Evolutionary conservation across 768 basidiomycete species (phyloP).

Genomic region (Amanita inopinata): DNA sequence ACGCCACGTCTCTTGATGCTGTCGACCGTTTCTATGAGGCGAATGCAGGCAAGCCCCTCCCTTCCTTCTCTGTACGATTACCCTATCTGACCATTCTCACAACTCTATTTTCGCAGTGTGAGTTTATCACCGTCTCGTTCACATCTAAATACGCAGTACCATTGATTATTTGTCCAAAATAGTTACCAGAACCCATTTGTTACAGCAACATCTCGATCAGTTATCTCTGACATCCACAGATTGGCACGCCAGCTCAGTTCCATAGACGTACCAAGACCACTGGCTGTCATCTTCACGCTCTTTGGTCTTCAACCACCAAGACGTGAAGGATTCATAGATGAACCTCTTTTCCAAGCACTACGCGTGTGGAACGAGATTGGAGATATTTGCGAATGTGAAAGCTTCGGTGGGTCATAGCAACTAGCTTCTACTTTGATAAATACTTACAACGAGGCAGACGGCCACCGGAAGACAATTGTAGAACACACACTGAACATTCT

Average conservation of each 20-base stretch:
- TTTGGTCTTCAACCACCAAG: conserved; percentile 35
- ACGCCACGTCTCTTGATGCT: conserved; percentile 37
- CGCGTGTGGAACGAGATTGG: conserved; percentile 69
- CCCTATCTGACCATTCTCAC: conserved; percentile 12
- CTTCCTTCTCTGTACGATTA: conserved; percentile 4
- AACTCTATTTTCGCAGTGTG: conserved; percentile 24
- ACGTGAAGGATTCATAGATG: conserved; percentile 18
- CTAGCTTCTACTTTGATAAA: neutral
- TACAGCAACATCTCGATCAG: conserved; percentile 62
- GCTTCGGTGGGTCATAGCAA: conserved; percentile 44
- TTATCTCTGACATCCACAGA: conserved; percentile 63
- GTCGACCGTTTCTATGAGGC: conserved; percentile 62
- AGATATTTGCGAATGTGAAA: conserved; percentile 70
- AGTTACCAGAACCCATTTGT: conserved; percentile 77
- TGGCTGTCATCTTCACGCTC: conserved; percentile 47
- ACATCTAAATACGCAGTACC: too few species aligned
- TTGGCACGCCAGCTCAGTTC: conserved; percentile 50
- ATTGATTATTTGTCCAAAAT: conserved; percentile 6
- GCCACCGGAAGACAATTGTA: conserved; percentile 62
- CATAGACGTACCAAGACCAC: conserved; percentile 60
- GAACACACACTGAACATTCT: conserved; percentile 75
- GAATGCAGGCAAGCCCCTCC: conserved; percentile 46
- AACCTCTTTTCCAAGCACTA: conserved; percentile 50
- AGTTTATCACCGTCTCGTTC: conserved; percentile 16
- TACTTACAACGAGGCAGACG: conserved; percentile 35